Conservation (phyloP, 2,329 filamentous ascomycete species). For the Colletotrichum karsti region DNA sequence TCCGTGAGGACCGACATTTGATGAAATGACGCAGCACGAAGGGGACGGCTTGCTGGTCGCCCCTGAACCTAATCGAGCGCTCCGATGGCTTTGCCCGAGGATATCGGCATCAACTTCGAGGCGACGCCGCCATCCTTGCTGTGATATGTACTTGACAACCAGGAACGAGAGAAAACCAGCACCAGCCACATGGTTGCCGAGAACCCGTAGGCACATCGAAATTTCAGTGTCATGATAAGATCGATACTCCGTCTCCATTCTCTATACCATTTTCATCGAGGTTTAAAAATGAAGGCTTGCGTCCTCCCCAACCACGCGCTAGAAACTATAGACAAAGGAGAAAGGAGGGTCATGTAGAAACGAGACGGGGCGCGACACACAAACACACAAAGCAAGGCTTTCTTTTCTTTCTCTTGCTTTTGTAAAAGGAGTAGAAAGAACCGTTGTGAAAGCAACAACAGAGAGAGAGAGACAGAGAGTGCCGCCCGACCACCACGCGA, state of each 20-base stretch:
- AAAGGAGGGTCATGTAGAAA: background rate
- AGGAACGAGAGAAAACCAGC: too few relatives aligned
- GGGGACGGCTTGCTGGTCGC: background rate
- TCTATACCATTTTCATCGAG: background rate
- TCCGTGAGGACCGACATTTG: background rate
- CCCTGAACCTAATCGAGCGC: too few relatives aligned
- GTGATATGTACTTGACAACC: too few relatives aligned
- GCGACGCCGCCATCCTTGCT: too few relatives aligned
- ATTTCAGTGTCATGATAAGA: background rate
- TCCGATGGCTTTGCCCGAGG: too few relatives aligned
- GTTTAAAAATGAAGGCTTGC: background rate
- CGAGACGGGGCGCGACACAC: background rate
- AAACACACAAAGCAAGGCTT: background rate
- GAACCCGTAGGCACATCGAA: background rate
- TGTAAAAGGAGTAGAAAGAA: background rate
- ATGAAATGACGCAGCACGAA: background rate
- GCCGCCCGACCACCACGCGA: conserved; percentile 6
- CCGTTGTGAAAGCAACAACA: too few relatives aligned
- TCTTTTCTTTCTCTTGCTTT: too few relatives aligned
- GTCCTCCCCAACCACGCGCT: background rate
- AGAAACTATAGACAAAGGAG: background rate
- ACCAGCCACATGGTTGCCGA: too few relatives aligned
- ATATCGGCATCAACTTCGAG: too few relatives aligned
- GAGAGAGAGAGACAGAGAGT: background rate
- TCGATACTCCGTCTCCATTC: background rate